Evolutionary conservation across 106 monocot species (phyloP), one percentile per base, ranked within the genome.

Genomic region (Narthecium ossifragum): DNA sequence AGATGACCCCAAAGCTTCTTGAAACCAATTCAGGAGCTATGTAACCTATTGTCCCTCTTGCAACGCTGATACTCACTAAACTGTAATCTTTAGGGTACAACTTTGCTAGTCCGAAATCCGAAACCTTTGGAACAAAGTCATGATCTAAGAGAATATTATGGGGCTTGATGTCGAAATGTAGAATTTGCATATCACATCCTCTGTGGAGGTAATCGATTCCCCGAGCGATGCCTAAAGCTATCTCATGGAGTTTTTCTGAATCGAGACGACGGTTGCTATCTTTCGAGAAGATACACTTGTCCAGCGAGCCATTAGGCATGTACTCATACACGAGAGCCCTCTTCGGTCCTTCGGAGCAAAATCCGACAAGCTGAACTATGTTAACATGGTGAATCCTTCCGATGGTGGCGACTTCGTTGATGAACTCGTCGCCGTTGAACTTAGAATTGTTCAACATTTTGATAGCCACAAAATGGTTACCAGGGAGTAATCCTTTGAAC

Each of bases 111-210:
- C 75, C 75, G 31, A 76, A 76, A 36, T 76, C 69, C 7, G 75
- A 56, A 58, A 70, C 26, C 43, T 70, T 76, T 6, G 75, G 70
- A 5, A 40, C 32, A n/a, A 76, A 64, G 39, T 64, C 33, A 11
- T 64, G 37, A 20, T 76, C 69, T 29, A 75, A 48, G 45, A 76
- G 75, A 17, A 83, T 73, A 24, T 83, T 78, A 24, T 78, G 77
- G 0, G 81, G 81, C 32, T 76, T 81, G 40, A 81, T 76, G 31
- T 81, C 76, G 34, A 81, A 81, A 26, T 81, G 81, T 14, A 81
- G 33, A 48, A 81, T 81, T 27, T 45, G 67, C 62, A 72, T 75
- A 36, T 76, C 76, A 26, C 75, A 81, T 10, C 76, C 72, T n/a
- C 39, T 58, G 46, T 76, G 76, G 14, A 76, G 34, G 43, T 81